phyloP scores from a whole-genome alignment of 345 rosid genomes.

The Boechera retrofracta region DNA sequence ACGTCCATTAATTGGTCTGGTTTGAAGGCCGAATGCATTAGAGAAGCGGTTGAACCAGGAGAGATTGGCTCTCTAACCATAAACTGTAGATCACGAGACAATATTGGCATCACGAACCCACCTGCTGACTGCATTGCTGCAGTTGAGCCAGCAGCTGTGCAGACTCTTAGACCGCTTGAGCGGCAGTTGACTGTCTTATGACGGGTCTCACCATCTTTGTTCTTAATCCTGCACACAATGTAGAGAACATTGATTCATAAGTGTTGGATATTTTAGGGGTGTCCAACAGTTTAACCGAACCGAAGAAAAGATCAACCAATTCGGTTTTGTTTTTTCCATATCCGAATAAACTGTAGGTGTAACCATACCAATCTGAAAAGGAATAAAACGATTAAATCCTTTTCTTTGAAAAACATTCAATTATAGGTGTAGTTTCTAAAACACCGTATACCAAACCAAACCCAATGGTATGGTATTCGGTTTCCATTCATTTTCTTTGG shows the following conservation, averaged over 20 bases:
- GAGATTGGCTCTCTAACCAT: constrained; percentile 94
- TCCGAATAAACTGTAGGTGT: neutral
- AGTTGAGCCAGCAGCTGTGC: constrained; percentile 88
- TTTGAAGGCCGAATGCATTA: constrained; percentile 72
- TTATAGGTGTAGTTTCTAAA: neutral
- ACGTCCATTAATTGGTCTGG: constrained; percentile 59
- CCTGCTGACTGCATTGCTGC: constrained; percentile 96
- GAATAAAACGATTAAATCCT: neutral
- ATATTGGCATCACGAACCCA: constrained; percentile 75
- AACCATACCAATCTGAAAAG: neutral
- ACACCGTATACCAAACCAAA: neutral
- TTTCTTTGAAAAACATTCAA: neutral
- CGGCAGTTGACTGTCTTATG: constrained; percentile 65
- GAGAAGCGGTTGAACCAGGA: constrained; percentile 49
- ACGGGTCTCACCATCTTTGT: constrained; percentile 48
- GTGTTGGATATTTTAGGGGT: neutral
- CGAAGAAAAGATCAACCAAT: neutral
- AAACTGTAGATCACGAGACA: constrained; percentile 72
- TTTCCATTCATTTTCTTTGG: neutral
- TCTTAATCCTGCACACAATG: constrained; percentile 56
- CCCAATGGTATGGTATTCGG: neutral
- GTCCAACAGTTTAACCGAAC: neutral
- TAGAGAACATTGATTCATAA: neutral
- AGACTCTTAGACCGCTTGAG: constrained; percentile 90
- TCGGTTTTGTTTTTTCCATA: neutral